phyloP scores from a whole-genome alignment of 106 monocot genomes.

The Platanthera guangdongensis region DNA sequence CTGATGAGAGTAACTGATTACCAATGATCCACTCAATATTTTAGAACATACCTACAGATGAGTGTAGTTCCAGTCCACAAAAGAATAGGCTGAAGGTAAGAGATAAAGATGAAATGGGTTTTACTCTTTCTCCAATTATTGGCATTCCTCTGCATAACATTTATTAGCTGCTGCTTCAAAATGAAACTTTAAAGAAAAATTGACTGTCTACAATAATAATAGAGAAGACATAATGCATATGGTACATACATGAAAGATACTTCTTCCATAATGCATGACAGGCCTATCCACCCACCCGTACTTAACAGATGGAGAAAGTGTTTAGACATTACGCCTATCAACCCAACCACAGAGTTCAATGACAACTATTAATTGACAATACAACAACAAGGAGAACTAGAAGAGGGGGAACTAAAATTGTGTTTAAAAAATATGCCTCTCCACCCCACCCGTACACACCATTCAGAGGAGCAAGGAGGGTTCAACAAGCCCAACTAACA shows the following conservation, averaged over 20 bases:
- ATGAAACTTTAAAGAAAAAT: background rate
- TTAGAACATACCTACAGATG: conserved; percentile 51
- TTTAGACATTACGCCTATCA: too few relatives aligned
- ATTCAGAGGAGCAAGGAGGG: background rate
- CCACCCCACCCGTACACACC: background rate
- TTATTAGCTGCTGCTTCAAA: background rate
- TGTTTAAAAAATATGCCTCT: background rate
- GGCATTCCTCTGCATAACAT: conserved; percentile 33
- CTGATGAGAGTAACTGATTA: background rate
- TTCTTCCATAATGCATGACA: conserved; percentile 45
- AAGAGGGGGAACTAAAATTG: background rate
- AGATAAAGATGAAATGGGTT: conserved; percentile 57
- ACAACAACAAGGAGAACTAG: background rate
- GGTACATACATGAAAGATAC: conserved; percentile 47
- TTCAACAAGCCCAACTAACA: background rate
- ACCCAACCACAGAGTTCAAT: too few relatives aligned
- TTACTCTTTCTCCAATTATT: conserved; percentile 84
- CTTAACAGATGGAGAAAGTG: too few relatives aligned
- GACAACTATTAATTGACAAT: too few relatives aligned
- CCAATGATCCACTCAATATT: background rate
- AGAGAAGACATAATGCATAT: background rate
- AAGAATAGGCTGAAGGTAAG: conserved; percentile 80
- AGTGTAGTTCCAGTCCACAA: conserved; percentile 78
- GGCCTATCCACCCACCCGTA: conserved; percentile 10
- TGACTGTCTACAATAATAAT: background rate